Evolutionary conservation across 1,284 basidiomycete genomes (phyloP), one percentile per base, ranked within the genome.

Genomic region (Xerocomus nothofagi): DNA sequence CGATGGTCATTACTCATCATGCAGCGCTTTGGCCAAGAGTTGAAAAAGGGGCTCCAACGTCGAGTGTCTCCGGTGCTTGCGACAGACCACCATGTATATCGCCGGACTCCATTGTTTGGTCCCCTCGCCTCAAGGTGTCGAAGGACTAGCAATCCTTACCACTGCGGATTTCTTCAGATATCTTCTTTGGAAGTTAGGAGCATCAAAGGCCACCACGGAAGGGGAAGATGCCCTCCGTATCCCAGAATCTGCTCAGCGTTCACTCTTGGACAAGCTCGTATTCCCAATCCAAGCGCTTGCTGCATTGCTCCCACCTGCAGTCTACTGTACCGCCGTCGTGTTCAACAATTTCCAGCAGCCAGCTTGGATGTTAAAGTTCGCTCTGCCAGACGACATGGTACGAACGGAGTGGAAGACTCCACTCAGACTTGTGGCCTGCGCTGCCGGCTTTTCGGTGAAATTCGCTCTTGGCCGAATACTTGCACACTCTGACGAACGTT

Each of bases 331-430:
- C 7, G 52, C 57, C 3, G 58, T 71, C 10, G 37, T 49, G n/a
- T 42, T 58, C 23, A 71, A 67, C 46, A 51, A 57, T 12, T 55
- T 71, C 24, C 50, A 57, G 27, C 71, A 72, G 49, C 69, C 69
- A 6, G 38, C 51, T 6, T 72, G 69, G 69, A 59, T 71, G 57
- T 40, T 39, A 6, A 56, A 36, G 39, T 52, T 63, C 14, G 57
- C 58, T 21, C 49, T 71, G 15, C 69, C 67, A 0, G 53, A 58
- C 3, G 55, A 54, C 44, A 33, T 57, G 6, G 26, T 65, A 17
- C 50, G 1, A 24, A 31, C 48, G 9, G 55, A 61, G 31, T 57
- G 49, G 54, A 53, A 63, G 32, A 44, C 44, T 1, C 38, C 55
- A 7, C 29, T 65, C 45, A 61, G 65, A 43, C 29, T 68, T 12